These are phyloP conservation scores for Didymella lethalis DNA, from an alignment of 2,329 filamentous ascomycete genomes.

Conservation along the genomic window DNA sequence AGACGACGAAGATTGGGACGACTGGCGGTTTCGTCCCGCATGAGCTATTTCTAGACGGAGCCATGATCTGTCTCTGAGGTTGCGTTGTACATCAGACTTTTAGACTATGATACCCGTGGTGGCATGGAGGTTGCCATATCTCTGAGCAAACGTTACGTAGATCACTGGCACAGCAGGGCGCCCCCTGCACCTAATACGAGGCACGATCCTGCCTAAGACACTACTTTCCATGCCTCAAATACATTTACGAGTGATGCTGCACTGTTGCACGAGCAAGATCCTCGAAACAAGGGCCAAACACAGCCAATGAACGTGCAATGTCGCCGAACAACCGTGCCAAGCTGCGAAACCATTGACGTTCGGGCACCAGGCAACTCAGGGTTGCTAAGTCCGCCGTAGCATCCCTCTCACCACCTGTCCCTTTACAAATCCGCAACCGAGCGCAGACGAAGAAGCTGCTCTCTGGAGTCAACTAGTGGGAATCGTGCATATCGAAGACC, in stretches of 20 bases:
- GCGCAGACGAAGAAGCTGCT: background rate
- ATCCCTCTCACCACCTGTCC: constrained; percentile 13
- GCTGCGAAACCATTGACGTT: constrained; percentile 14
- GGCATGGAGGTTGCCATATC: constrained; percentile 1
- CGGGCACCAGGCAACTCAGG: constrained; percentile 12
- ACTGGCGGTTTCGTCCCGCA: constrained; percentile 49
- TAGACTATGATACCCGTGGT: constrained; percentile 20
- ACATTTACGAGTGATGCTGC: background rate
- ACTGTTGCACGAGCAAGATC: constrained; percentile 7
- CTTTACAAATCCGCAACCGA: constrained; percentile 2
- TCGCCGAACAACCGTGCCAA: constrained; percentile 10
- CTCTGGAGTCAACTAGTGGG: constrained; percentile 1
- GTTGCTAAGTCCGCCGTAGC: constrained; percentile 3
- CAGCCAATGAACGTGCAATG: constrained; percentile 16
- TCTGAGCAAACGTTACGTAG: constrained; percentile 6
- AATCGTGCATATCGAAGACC: background rate
- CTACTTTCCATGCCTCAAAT: background rate
- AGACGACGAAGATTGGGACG: constrained; percentile 46
- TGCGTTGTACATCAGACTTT: constrained; percentile 11
- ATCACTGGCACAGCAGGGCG: constrained; percentile 11
- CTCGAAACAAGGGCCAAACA: background rate
- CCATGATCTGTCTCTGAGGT: constrained; percentile 4
- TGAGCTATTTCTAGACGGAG: constrained; percentile 27
- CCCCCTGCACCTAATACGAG: constrained; percentile 15
- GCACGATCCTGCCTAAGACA: constrained; percentile 1